Evolutionary conservation across 2,329 filamentous ascomycete species (phyloP).

Genomic region (Laburnicola sp.): DNA sequence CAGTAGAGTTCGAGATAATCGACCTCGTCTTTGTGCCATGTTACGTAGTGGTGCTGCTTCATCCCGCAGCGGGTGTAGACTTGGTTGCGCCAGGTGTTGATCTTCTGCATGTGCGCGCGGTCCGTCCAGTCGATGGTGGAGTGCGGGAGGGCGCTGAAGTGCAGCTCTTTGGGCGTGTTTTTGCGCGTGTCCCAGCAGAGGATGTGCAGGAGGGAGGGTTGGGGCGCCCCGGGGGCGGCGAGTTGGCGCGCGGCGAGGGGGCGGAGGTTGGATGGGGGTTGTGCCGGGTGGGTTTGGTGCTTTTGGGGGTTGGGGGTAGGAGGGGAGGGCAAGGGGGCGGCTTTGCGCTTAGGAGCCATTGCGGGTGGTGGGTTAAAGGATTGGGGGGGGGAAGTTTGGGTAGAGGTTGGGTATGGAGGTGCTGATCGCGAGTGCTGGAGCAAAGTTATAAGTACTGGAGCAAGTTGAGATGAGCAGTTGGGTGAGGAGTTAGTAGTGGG

Average conservation of each 20-base stretch:
- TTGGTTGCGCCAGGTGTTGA: constrained; percentile 31
- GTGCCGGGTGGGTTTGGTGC: neutral
- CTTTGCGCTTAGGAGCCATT: constrained; percentile 10
- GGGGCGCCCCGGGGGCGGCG: constrained; percentile 12
- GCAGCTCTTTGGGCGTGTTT: constrained; percentile 13
- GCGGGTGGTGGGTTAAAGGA: neutral
- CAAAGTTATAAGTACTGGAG: too few species aligned
- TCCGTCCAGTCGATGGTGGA: constrained; percentile 25
- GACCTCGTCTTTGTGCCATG: constrained; percentile 24
- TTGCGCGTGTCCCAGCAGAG: constrained; percentile 16
- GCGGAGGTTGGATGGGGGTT: constrained; percentile 6
- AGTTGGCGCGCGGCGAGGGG: constrained; percentile 15
- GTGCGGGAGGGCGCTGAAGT: constrained; percentile 23
- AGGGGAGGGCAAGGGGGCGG: neutral
- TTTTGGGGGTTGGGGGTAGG: neutral
- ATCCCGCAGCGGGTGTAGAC: constrained; percentile 27
- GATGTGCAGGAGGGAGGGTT: constrained; percentile 19
- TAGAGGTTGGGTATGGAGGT: too few species aligned
- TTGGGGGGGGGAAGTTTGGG: too few species aligned
- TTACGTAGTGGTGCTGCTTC: constrained; percentile 15
- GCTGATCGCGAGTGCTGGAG: too few species aligned
- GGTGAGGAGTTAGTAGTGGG: too few species aligned
- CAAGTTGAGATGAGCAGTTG: too few species aligned
- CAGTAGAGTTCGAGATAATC: constrained; percentile 25
- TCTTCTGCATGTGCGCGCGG: constrained; percentile 20